Evolutionary conservation across 2,329 filamentous ascomycete species (phyloP).

Genomic region (Ophiocordyceps unilateralis): DNA sequence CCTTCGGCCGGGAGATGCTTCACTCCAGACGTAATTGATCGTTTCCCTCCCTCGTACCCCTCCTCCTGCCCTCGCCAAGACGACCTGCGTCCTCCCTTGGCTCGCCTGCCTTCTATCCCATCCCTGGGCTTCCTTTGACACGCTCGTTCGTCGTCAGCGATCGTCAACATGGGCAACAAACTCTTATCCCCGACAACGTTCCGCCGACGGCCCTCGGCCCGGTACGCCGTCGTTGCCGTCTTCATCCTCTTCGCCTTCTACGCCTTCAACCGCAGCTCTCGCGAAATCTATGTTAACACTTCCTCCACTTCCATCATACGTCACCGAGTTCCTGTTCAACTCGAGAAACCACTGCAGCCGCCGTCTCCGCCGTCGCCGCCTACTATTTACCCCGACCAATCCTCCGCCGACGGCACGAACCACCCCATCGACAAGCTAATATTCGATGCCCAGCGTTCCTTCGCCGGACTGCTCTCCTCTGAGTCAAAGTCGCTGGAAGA

Average conservation of each 20-base stretch:
- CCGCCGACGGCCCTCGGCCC: constrained; percentile 13
- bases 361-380: constrained; percentile 14
- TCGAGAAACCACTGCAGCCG: not conserved
- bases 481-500: constrained; percentile 30
- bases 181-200: constrained; percentile 6
- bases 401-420: constrained; percentile 7
- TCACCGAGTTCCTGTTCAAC: not conserved
- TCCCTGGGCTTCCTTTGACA: not conserved
- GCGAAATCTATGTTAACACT: constrained; percentile 3
- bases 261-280: constrained; percentile 11
- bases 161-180: not conserved
- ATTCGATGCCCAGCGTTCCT: constrained; percentile 23
- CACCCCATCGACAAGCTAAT: constrained; percentile 37
- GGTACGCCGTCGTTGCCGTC: constrained; percentile 11
- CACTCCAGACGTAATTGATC: no score
- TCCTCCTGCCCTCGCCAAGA: no score
- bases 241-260: constrained; percentile 8
- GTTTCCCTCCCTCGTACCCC: no score
- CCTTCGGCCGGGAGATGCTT: constrained; percentile 3
- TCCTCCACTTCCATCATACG: not conserved
- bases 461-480: constrained; percentile 22
- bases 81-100: not conserved
- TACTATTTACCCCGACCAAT: constrained; percentile 10
- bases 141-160: not conserved
- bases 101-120: not conserved